A percentile compares a stretch with the other conserved stretches of the same genome.
phyloP scores from a whole-genome alignment of 2,329 filamentous ascomycete genomes.

The Ustulina deusta region DNA sequence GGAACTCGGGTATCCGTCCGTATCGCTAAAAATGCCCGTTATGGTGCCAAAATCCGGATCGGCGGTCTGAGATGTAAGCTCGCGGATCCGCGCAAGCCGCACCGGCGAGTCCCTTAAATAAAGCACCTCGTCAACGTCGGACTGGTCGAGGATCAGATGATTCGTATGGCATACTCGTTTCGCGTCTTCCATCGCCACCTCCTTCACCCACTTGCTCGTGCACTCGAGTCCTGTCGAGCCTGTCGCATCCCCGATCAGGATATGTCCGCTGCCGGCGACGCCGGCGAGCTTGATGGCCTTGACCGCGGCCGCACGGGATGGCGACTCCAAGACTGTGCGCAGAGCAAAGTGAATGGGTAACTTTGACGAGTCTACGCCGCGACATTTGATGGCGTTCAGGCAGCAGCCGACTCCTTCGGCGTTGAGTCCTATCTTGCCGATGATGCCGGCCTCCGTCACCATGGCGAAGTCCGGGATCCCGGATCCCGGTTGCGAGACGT shows the following conservation, averaged over 20 bases:
- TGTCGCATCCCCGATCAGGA: conserved; percentile 60
- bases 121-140: conserved; percentile 48
- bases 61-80: conserved; percentile 40
- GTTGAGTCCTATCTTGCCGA: conserved; percentile 76
- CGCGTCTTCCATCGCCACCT: conserved; percentile 45
- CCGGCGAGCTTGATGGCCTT: conserved; percentile 56
- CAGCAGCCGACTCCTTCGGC: conserved; percentile 67
- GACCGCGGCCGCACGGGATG: conserved; percentile 60
- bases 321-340: conserved; percentile 65
- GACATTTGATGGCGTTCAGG: conserved; percentile 71
- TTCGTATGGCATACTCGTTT: conserved; percentile 59
- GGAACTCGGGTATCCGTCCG: conserved; percentile 46
- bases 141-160: conserved; percentile 54
- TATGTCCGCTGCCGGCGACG: conserved; percentile 63
- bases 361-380: conserved; percentile 62
- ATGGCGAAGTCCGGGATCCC: conserved; percentile 61
- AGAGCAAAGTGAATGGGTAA: conserved; percentile 73
- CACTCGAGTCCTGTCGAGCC: conserved; percentile 62
- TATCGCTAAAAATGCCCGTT: conserved; percentile 48
- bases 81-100: conserved; percentile 45
- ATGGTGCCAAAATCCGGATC: conserved; percentile 39
- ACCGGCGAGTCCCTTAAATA: conserved; percentile 50
- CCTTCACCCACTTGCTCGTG: conserved; percentile 49
- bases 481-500: conserved; percentile 57
- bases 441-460: conserved; percentile 69